Evolutionary conservation across 768 basidiomycete genomes (phyloP), one percentile per base, ranked within the genome.

Genomic region (Calocera cornea): DNA sequence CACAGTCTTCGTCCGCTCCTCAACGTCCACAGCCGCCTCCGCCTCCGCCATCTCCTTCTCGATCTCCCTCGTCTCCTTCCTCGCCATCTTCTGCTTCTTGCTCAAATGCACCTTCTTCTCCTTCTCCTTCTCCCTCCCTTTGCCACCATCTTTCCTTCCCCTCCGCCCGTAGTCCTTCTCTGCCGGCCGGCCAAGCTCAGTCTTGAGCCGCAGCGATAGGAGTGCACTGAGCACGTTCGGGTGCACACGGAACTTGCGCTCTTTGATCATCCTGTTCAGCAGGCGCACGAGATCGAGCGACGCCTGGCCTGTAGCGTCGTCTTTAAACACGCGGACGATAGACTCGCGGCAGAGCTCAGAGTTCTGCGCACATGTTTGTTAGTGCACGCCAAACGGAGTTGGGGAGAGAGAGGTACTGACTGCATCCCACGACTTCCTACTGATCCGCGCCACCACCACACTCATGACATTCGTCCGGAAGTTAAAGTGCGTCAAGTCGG

Each of bases 181-280:
- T 1, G 90, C 92, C 24, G 92, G 86, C 41, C 91, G 84, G 38
- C 76, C 76, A 14, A 98, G 82, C 75, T 97, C 95, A 69, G 83
- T 89, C 76, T 90, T 88, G 41, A 99, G 82, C 17, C 95, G 88
- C 49, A 99, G 82, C 72, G 90, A 83, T 65, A 92, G 81, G 2
- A 99, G 83, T 75, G 89, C 91, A 16, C 87, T 84, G 54, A 98
- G 82, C 54, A 94, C 89, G 68, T 90, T 87, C 10, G 95, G 92
- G 73, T 95, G 89, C 44, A 98, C 86, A 70, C 87, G 86, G 79
- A 90, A 99, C 70, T 86, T 85, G 34, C 87, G 86, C 74, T 97
- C 95, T 76, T 95, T 97, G 75, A 97, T 85, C 90, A 97, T 97
- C 68, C 94, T 86, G 72, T 97, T 94, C 70, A 99, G 77, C 41